Conservation (phyloP, 345 rosid species). For the Cardamine chenopodiifolia region DNA sequence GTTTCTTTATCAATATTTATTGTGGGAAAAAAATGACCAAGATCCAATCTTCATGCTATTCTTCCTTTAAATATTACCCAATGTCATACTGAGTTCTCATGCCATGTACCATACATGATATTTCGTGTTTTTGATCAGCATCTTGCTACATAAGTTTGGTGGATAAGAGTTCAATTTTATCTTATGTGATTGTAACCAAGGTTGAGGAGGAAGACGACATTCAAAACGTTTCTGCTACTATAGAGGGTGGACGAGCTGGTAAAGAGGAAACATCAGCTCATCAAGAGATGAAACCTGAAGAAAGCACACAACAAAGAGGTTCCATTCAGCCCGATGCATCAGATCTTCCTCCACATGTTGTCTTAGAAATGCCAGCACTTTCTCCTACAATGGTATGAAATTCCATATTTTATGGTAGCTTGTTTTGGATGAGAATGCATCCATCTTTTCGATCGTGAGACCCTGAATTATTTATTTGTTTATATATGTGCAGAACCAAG, state of each 20-base stretch:
- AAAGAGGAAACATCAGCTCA: conserved; percentile 52
- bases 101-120: conserved; percentile 17
- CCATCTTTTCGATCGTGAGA: conserved; percentile 12
- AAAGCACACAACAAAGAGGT: conserved; percentile 46
- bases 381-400: conserved; percentile 93
- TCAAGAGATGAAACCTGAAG: conserved; percentile 47
- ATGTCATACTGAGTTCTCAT: conserved; percentile 25
- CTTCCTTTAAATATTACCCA: conserved; percentile 13
- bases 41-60: conserved; percentile 11
- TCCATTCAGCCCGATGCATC: conserved; percentile 49
- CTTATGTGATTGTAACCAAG: conserved; percentile 52
- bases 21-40: neutral
- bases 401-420: conserved; percentile 31
- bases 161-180: conserved; percentile 23
- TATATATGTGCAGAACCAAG: conserved; percentile 70
- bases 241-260: conserved; percentile 52
- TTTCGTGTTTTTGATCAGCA: conserved; percentile 14
- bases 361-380: conserved; percentile 94
- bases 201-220: conserved; percentile 91
- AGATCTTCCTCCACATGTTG: conserved; percentile 80
- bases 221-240: conserved; percentile 56
- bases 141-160: conserved; percentile 17
- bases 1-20: conserved; percentile 6
- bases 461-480: conserved; percentile 34
- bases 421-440: conserved; percentile 27